A percentile compares a stretch with the other conserved stretches of the same genome.
Conservation (phyloP, 208 protist genomes). For the Trypanosoma conorhini region DNA sequence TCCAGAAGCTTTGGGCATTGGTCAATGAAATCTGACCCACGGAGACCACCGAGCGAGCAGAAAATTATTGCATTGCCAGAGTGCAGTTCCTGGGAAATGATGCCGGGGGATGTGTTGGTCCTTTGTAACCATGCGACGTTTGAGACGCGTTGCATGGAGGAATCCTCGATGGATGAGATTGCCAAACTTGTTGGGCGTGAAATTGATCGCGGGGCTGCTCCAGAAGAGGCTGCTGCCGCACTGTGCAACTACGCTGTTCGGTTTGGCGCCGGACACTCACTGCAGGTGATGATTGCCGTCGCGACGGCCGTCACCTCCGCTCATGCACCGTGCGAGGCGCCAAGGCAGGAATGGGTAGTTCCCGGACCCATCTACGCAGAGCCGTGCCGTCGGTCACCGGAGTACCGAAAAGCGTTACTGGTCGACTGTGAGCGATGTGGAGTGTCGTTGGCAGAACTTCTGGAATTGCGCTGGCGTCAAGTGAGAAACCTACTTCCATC, state of each 20-base stretch:
- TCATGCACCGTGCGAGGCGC: background rate
- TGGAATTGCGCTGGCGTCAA: constrained; percentile 56
- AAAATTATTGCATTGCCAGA: constrained; percentile 74
- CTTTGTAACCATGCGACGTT: constrained; percentile 74
- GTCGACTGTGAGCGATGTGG: too few species aligned
- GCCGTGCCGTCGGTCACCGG: constrained; percentile 33
- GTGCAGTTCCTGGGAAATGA: constrained; percentile 74
- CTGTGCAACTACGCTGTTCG: constrained; percentile 82
- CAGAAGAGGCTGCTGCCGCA: constrained; percentile 57
- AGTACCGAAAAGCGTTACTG: too few species aligned
- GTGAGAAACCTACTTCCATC: constrained; percentile 47
- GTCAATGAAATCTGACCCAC: constrained; percentile 72
- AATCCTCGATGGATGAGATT: constrained; percentile 76
- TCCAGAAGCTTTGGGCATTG: constrained; percentile 81
- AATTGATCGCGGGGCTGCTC: constrained; percentile 32
- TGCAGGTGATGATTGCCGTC: constrained; percentile 78
- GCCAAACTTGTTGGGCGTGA: constrained; percentile 61
- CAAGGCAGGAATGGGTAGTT: constrained; percentile 49
- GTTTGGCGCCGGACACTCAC: constrained; percentile 65
- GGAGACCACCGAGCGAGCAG: constrained; percentile 61
- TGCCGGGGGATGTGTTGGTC: constrained; percentile 70
- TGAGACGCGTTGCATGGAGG: constrained; percentile 59
- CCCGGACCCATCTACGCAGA: constrained; percentile 75
- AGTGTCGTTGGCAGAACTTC: constrained; percentile 28
- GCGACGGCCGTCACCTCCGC: constrained; percentile 19